phyloP scores from a whole-genome alignment of 2,329 filamentous ascomycete species.

The Hypoxylon sp. region DNA sequence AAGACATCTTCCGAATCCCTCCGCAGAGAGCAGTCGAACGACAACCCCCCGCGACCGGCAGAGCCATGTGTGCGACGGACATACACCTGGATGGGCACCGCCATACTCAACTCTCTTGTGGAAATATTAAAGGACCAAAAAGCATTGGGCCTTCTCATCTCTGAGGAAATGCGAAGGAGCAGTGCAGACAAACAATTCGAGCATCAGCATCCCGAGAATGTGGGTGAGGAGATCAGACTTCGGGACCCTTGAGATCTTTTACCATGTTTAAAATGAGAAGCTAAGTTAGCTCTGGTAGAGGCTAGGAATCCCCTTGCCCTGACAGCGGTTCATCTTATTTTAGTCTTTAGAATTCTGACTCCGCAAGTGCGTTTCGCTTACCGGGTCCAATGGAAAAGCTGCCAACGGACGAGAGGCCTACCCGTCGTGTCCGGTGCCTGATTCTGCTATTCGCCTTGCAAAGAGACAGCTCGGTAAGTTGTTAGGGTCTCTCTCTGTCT shows the following conservation, averaged over 20 bases:
- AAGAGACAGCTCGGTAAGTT: neutral
- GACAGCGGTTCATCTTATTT: conserved; percentile 43
- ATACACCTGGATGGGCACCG: conserved; percentile 5
- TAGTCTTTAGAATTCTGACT: conserved; percentile 45
- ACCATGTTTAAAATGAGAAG: conserved; percentile 26
- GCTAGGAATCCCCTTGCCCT: conserved; percentile 37
- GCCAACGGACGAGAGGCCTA: conserved; percentile 20
- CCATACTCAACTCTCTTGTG: neutral
- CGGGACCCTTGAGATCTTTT: conserved; percentile 36
- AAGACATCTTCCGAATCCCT: conserved; percentile 38
- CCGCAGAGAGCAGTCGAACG: conserved; percentile 35
- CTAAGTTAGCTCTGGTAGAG: conserved; percentile 13
- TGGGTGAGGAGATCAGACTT: conserved; percentile 26
- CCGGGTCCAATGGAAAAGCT: conserved; percentile 37
- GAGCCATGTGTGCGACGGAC: conserved; percentile 29
- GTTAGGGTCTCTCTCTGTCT: neutral
- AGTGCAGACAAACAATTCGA: conserved; percentile 18
- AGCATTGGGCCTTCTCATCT: conserved; percentile 4
- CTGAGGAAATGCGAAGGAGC: conserved; percentile 3
- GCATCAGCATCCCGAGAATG: conserved; percentile 34
- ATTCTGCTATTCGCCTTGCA: conserved; percentile 1
- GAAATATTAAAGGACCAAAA: conserved; percentile 5
- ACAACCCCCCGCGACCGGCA: conserved; percentile 30
- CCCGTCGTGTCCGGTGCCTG: neutral
- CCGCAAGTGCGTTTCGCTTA: conserved; percentile 38